Evolutionary conservation across 495 filamentous ascomycete species (phyloP), one percentile per base, ranked within the genome.

Genomic region (Letharia columbiana): DNA sequence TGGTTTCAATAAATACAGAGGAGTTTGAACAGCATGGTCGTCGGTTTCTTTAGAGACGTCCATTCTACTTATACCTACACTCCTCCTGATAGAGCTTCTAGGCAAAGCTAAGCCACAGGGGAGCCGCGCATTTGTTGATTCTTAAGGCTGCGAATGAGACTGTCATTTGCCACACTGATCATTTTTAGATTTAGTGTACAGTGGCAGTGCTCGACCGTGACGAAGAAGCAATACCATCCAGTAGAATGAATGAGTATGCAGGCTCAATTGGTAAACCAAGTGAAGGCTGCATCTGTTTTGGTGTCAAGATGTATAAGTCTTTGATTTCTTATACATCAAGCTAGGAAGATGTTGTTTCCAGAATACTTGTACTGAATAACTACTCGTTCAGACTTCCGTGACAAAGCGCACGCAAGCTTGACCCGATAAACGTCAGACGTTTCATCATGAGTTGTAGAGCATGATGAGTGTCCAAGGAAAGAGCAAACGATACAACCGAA

Each of bases 241-340:
- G 18, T 35, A 35, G 23, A 23, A 5, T 23, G 11, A 20, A 28
- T 28, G 17, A 31, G 28, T 54, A 28, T 33, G 9, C 10, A 54
- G 23, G 9, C n/a, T 31, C 23, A 37, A 64, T n/a, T 47, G 39
- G 31, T 28, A 17, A 5, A 45, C 28, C 1, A 9, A 41, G 15
- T 63, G n/a, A 35, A 54, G 45, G 40, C 33, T 33, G 35, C 3
- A 42, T 10, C 3, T 28, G n/a, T 23, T 33, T 13, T 28, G 23
- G 11, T 6, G 47, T 63, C n/a, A 39, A 35, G 52, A 33, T 57
- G 54, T 65, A 65, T 59, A 59, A 65, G 50, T 59, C 35, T 13
- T 65, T 11, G 5, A 59, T 65, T 44, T 65, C 63, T 42, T 58
- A 65, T 65, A 65, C 52, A 65, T 44, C 44, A n/a, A 44, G 63